Evolutionary conservation across 2,329 filamentous ascomycete species (phyloP), one percentile per base, ranked within the genome.

Genomic region (Calonectria leucothoes): DNA sequence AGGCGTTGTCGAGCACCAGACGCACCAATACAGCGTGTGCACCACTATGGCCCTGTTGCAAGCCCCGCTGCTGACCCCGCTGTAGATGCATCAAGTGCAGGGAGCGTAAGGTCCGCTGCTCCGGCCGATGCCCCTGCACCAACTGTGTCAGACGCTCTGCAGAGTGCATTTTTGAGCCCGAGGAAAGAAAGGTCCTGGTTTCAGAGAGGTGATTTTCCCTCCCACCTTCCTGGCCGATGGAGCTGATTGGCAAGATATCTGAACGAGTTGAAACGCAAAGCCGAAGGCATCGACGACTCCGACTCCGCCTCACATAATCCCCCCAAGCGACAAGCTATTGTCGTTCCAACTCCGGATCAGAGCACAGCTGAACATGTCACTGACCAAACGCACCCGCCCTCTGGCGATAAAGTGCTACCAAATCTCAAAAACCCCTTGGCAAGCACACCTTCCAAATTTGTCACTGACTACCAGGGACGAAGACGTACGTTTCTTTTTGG

Each of bases 71-170:
- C 59, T 64, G 39, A 64, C n/a, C 8, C 14, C 20, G 37, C 42
- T 59, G 64, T 6, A 72, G 66, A 17, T 72, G 70, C 6, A 14
- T 70, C 15, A 59, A 64, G 8, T 72, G 70, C 25, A 57, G 70
- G 2, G 59, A 70, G 37, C 66, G 66, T 11, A 72, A 72, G 52
- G 70, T 72, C 15, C 70, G 70, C n/a, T 72, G 70, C 37, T 72
- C 70, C 10, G 70, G 70, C 6, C n/a, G 39, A 14, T 64, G 29
- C 4, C 70, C 70, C 3, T 72, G 70, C 49, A 59, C 27, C 25
- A 70, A 70, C 25, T 72, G 70, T 20, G 25, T 65, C 11, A 57
- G 70, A n/a, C 66, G 70, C 3, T 55, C 25, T 6, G 31, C 70
- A 0, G 66, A 72, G 15, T 72, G 70, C 25, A 39, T 70, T 48